Base-by-base conservation (phyloP, 306 rosid species). In the Dalbergia cultrata region DNA sequence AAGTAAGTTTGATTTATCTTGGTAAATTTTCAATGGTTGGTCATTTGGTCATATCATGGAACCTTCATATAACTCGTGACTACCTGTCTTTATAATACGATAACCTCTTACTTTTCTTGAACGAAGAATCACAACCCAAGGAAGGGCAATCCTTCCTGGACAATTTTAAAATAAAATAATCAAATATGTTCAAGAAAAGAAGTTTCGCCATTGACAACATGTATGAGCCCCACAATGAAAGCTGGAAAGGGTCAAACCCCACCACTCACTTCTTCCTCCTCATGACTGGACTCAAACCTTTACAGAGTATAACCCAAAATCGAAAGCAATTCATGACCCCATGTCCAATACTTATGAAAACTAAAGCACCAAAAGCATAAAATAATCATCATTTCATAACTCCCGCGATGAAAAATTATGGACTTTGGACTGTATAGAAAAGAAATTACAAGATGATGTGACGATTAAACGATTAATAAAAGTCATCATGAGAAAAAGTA, bases 301-400 rank as follows among this genome's bases (percentile, higher is more conserved):
- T 39, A 70, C 64, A 39, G 16, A 31, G 70, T 16, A 62, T 60
- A 74, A 58, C 17, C 52, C 43, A 57, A 64, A 58, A 75, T 61
- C 69, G 52, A 49, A 72, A 79, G 83, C 49, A 68, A 63, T 34
- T 22, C 3, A 65, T n/a, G 86, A 78, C 70, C 90, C 85, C 76
- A 83, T 67, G 35, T 50, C 68, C 81, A 62, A 62, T 76, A 37
- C 8, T 37, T 63, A 3, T 17, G 52, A 59, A 80, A 67, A 43
- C 62, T 8, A 9, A 11, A 68, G 50, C 44, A 18, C 74, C 74
- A 72, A 58, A 67, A 65, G 78, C 44, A 71, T 1, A n/a, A 31
- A 21, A 45, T 45, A 18, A 72, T 56, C 21, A 50, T 37, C 7
- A 22, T 67, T 70, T 76, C 64, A 9, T 12, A 49, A 17, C 80